Evolutionary conservation across 2,329 filamentous ascomycete genomes (phyloP).

Genomic region (Claviceps sp.): DNA sequence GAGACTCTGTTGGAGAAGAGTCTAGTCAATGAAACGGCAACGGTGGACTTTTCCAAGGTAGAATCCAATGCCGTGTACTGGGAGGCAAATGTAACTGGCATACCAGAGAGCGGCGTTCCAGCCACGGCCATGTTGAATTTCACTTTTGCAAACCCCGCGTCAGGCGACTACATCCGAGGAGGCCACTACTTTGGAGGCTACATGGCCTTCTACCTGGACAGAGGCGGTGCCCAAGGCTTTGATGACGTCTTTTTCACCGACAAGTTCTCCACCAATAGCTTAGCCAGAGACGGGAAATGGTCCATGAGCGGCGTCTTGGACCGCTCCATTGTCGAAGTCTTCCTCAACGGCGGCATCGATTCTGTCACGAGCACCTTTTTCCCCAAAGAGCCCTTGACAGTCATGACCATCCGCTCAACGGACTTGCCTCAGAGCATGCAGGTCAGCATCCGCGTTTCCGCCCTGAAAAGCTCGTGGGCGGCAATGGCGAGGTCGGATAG

Average conservation of each 20-base stretch:
- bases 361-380: slow-evolving; percentile 20
- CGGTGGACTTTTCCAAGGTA: slow-evolving; percentile 36
- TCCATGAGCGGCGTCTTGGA: slow-evolving; percentile 21
- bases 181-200: slow-evolving; percentile 16
- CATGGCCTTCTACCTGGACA: slow-evolving; percentile 16
- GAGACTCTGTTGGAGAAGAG: slow-evolving; percentile 27
- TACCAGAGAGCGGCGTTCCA: slow-evolving; percentile 10
- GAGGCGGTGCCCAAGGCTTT: slow-evolving; percentile 15
- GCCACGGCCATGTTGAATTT: slow-evolving; percentile 17
- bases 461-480: slow-evolving; percentile 16
- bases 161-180: slow-evolving; percentile 14
- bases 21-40: slow-evolving; percentile 33
- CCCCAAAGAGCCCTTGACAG: slow-evolving; percentile 13
- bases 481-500: slow-evolving; percentile 2
- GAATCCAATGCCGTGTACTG: slow-evolving; percentile 39
- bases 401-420: slow-evolving; percentile 10
- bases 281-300: slow-evolving; percentile 11
- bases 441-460: slow-evolving; percentile 13
- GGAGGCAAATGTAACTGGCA: slow-evolving; percentile 35
- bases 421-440: slow-evolving; percentile 10
- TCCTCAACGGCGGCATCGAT: slow-evolving; percentile 20
- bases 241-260: slow-evolving; percentile 21
- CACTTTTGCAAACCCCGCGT: slow-evolving; percentile 12
- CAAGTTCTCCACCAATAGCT: slow-evolving; percentile 14
- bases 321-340: slow-evolving; percentile 22